These are phyloP conservation scores for Apiotrichum montevideense DNA, from an alignment of 1,284 basidiomycete species.

Conservation along the genomic window DNA sequence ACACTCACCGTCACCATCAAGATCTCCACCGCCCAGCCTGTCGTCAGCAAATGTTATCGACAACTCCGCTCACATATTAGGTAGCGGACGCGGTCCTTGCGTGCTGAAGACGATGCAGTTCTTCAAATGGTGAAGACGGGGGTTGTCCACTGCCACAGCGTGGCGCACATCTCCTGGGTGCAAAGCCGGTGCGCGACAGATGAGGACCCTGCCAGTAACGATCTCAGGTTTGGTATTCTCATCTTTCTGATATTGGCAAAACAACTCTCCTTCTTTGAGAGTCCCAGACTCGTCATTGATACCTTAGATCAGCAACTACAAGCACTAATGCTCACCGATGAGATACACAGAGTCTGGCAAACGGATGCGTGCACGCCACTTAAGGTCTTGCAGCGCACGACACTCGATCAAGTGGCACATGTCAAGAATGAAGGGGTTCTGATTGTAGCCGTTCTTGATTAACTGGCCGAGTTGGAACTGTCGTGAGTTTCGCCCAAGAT, in stretches of 20 bases:
- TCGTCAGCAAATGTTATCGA: slow-evolving; percentile 1
- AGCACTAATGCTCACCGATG: slow-evolving; percentile 29
- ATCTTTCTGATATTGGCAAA: slow-evolving; percentile 43
- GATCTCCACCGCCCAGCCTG: slow-evolving; percentile 46
- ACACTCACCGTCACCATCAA: slow-evolving; percentile 41
- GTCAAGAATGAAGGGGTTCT: slow-evolving; percentile 40
- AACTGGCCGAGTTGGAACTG: slow-evolving; percentile 40
- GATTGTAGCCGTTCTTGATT: slow-evolving; percentile 36
- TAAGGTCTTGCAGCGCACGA: slow-evolving; percentile 42
- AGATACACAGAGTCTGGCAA: slow-evolving; percentile 39
- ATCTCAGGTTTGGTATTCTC: slow-evolving; percentile 24
- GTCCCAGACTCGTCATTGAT: slow-evolving; percentile 41
- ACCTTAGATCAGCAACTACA: slow-evolving; percentile 19
- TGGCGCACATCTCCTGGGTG: slow-evolving; percentile 42
- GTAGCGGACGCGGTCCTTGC: slow-evolving; percentile 38
- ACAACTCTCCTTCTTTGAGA: slow-evolving; percentile 41
- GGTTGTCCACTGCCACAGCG: slow-evolving; percentile 37
- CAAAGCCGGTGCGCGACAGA: slow-evolving; percentile 45
- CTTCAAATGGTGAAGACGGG: slow-evolving; percentile 38
- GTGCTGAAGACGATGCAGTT: slow-evolving; percentile 46
- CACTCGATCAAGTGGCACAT: slow-evolving; percentile 39
- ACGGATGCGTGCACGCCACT: slow-evolving; percentile 43
- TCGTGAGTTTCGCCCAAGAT: neutral
- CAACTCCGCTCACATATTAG: slow-evolving; percentile 33
- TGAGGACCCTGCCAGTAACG: slow-evolving; percentile 33